Evolutionary conservation across 2,329 filamentous ascomycete species (phyloP).

Genomic region (Cordyceps militaris): DNA sequence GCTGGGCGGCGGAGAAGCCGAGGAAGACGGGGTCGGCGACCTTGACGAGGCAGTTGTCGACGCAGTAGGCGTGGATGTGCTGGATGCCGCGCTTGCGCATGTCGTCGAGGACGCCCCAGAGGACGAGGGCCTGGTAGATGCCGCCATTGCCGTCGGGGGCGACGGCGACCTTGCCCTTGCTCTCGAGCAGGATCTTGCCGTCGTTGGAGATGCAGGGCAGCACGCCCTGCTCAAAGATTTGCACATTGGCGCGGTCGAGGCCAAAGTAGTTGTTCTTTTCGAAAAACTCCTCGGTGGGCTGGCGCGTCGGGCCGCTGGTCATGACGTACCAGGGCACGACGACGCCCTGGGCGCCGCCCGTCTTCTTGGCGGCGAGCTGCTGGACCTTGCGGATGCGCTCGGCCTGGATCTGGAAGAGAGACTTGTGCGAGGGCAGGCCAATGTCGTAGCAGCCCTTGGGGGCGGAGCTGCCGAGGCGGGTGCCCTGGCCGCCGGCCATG

Average conservation of each 20-base stretch:
- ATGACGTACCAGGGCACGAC: constrained; percentile 98
- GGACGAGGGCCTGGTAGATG: constrained; percentile 85
- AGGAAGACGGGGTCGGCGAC: constrained; percentile 97
- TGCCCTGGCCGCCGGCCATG: constrained; percentile 96
- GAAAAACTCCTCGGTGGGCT: constrained; percentile 91
- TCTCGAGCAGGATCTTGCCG: constrained; percentile 91
- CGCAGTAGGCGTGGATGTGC: constrained; percentile 96
- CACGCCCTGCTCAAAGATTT: constrained; percentile 95
- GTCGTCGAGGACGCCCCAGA: constrained; percentile 72
- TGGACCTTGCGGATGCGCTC: constrained; percentile 88
- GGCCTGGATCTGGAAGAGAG: constrained; percentile 94
- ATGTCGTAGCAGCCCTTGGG: constrained; percentile 99
- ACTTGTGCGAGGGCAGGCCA: constrained; percentile 85
- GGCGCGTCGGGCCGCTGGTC: constrained; percentile 91
- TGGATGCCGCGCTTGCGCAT: constrained; percentile 84
- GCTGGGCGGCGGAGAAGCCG: constrained; percentile 79
- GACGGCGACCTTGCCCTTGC: constrained; percentile 83
- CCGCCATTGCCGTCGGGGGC: constrained; percentile 97
- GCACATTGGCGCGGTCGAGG: constrained; percentile 73
- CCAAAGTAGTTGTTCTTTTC: constrained; percentile 87
- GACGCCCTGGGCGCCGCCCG: constrained; percentile 43
- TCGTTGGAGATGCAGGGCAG: constrained; percentile 96
- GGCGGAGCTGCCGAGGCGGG: constrained; percentile 84
- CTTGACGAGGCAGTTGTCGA: constrained; percentile 98
- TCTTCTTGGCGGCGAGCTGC: constrained; percentile 66